phyloP scores from a whole-genome alignment of 345 rosid species.

The Hibiscus trionum region DNA sequence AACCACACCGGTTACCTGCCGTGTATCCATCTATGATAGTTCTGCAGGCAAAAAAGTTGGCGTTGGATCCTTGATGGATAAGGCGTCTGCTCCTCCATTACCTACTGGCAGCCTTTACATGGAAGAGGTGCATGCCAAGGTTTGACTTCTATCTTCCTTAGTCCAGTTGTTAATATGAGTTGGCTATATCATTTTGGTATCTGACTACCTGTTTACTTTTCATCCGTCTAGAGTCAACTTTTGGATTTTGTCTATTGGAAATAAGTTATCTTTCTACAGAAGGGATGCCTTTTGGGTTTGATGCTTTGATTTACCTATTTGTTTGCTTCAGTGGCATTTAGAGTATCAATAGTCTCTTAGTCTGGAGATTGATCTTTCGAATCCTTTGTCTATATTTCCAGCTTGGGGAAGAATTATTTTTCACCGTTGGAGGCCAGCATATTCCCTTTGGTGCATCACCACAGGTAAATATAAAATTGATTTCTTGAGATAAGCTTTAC shows the following conservation, averaged over 20 bases:
- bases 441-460: conserved; percentile 96
- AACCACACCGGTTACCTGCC: conserved; percentile 94
- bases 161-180: conserved; percentile 2
- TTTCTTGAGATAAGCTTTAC: neutral
- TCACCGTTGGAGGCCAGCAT: conserved; percentile 79
- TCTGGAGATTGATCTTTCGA: neutral
- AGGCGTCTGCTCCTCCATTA: conserved; percentile 74
- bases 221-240: neutral
- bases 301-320: neutral
- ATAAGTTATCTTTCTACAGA: neutral
- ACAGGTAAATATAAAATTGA: conserved; percentile 42
- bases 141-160: conserved; percentile 24
- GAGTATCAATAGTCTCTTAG: neutral
- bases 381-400: conserved; percentile 21
- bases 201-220: conserved; percentile 2
- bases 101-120: conserved; percentile 77
- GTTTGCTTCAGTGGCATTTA: neutral
- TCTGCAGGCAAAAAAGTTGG: conserved; percentile 84
- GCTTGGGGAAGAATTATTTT: conserved; percentile 83
- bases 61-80: conserved; percentile 76
- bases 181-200: neutral
- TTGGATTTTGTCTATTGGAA: neutral
- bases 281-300: neutral
- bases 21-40: conserved; percentile 78
- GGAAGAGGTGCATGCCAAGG: conserved; percentile 95